Base-by-base conservation (phyloP, 2,329 filamentous ascomycete species). In the Botrytis medusae region DNA sequence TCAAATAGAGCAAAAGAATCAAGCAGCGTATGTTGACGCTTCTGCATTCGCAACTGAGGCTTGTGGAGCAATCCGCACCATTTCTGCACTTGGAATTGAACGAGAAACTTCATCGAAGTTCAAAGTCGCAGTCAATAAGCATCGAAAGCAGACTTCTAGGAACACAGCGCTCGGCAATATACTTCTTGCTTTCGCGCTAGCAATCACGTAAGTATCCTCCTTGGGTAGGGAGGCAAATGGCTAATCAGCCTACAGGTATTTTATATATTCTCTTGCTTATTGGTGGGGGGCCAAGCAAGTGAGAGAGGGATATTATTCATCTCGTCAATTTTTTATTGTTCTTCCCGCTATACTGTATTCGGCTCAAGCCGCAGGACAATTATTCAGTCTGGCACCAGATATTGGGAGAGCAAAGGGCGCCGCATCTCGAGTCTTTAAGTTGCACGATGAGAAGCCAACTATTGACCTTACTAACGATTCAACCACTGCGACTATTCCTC, bases 241-340 rank as follows among this genome's bases (percentile, higher is more conserved):
- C 25, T 65, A n/a, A 65, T 29, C 87, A 89, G 78, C 87, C 85
- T 83, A 86, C 18, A 87, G 89, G 32, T 92, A 91, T 78, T 85
- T 92, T 69, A 88, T 93, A 40, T 93, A 94, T 78, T 90, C 91
- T 0, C 87, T 95, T 71, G 90, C 91, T 0, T 94, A 93, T 81
- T 95, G 92, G 91, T 95, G 92, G 91, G 92, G 92, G 5, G 87
- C 91, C 0, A 91, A 88, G 77, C 88, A 90, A 75, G 92, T 94
- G 74, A 87, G 90, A 69, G 85, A 86, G 60, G 60, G 92, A 7
- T 83, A 88, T 72, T 91, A 91, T 76, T 85, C 83, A 4, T 87
- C 87, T 61, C 88, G 90, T 46, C 87, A 92, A n/a, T 94, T 94
- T 83, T 90, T 94, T 80, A 91, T 93, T 77, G 90, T 94, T 12